These are phyloP conservation scores for Penicillium sp. DNA, from an alignment of 2,329 filamentous ascomycete species.

Conservation along the genomic window DNA sequence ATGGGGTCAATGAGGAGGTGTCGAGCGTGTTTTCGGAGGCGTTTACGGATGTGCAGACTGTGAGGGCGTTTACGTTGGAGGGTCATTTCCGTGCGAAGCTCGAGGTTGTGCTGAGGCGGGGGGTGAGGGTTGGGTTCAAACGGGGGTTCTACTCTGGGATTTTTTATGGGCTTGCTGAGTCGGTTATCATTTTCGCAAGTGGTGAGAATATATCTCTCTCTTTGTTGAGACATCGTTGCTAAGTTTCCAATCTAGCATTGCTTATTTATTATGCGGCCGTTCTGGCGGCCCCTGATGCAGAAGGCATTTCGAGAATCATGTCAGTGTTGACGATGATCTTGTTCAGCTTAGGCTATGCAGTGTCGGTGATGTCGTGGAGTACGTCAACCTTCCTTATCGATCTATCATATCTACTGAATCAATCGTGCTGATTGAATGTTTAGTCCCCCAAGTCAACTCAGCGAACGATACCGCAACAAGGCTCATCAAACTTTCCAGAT, in stretches of 20 bases:
- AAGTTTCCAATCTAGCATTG: slow-evolving; percentile 48
- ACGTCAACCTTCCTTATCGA: slow-evolving; percentile 15
- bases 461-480: slow-evolving; percentile 68
- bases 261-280: slow-evolving; percentile 78
- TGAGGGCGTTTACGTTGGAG: slow-evolving; percentile 72
- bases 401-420: not conserved
- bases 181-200: slow-evolving; percentile 65
- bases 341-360: slow-evolving; percentile 73
- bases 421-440: slow-evolving; percentile 12
- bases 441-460: slow-evolving; percentile 73
- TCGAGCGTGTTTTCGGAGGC: slow-evolving; percentile 50
- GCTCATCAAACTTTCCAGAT: slow-evolving; percentile 64
- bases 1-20: slow-evolving; percentile 58
- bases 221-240: not conserved
- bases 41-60: slow-evolving; percentile 73
- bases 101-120: slow-evolving; percentile 44
- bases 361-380: slow-evolving; percentile 63
- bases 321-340: slow-evolving; percentile 77
- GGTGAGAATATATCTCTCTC: slow-evolving; percentile 28
- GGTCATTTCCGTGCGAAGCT: slow-evolving; percentile 66
- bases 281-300: slow-evolving; percentile 53
- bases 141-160: slow-evolving; percentile 65
- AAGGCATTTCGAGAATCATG: slow-evolving; percentile 58
- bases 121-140: slow-evolving; percentile 60
- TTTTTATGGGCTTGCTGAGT: slow-evolving; percentile 75